Base-by-base conservation (phyloP, 2,329 filamentous ascomycete species). In the Mycosphaerella sp. region DNA sequence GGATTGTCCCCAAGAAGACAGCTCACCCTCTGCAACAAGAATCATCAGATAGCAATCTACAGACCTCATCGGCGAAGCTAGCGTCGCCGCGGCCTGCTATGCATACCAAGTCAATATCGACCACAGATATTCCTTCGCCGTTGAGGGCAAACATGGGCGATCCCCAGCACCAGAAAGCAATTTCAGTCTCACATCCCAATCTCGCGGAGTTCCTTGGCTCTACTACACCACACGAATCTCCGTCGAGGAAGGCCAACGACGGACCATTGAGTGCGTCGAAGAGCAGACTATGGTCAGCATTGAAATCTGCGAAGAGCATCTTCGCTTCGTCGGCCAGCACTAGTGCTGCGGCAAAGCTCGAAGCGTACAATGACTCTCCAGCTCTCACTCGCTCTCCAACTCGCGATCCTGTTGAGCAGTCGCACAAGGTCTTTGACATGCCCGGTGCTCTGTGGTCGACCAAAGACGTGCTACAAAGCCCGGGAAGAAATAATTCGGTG, bases 181-280 rank as follows among this genome's bases (percentile, higher is more conserved):
- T 68, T n/a, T 75, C 73, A 8, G 70, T 73, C 21, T 66, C 66
- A 1, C 63, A 68, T 34, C 71, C 72, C 6, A 69, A 71, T 50
- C 51, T 73, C 10, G 63, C 67, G 13, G 62, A 64, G 53, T 66
- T 64, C 48, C 36, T 58, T 10, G 62, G 60, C 28, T 65, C 80
- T 10, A 83, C 79, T 13, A 82, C 79, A 44, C 79, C 80, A 25
- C 68, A 70, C 42, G 77, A 75, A 27, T 82, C 80, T 18, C 81
- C 80, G 25, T 62, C 62, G 50, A 74, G 70, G 62, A 77, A 67
- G 71, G 79, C 67, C 72, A 78, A 57, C 67, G 89, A 94, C 59
- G 91, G 86, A 52, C 89, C 89, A 4, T 70, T 96, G 53, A 95
- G 90, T 69, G 89, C 93, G 45, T 90, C 93, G 25, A 97, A 95